phyloP scores from a whole-genome alignment of 2,329 filamentous ascomycete species.

The Lecanicillium sp. region DNA sequence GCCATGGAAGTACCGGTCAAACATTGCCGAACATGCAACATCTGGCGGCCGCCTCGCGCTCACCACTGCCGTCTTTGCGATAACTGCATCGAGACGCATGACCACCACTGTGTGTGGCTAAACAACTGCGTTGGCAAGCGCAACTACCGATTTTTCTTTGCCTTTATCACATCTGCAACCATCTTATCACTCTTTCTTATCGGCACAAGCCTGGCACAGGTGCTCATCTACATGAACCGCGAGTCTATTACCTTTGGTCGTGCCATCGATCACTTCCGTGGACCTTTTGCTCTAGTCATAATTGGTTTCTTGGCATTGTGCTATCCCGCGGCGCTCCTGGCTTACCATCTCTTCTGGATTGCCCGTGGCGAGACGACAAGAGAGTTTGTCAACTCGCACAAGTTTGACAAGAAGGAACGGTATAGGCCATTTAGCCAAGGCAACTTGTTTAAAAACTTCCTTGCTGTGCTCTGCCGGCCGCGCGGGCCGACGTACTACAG shows the following conservation, averaged over 20 bases:
- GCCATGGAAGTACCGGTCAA: constrained; percentile 98
- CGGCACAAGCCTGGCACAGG: constrained; percentile 69
- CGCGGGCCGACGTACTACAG: constrained; percentile 80
- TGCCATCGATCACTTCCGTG: constrained; percentile 62
- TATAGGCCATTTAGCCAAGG: constrained; percentile 85
- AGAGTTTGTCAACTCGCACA: constrained; percentile 93
- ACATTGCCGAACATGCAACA: constrained; percentile 95
- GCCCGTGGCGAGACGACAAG: constrained; percentile 87
- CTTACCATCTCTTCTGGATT: constrained; percentile 88
- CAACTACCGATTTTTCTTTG: constrained; percentile 97
- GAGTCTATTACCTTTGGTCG: constrained; percentile 58
- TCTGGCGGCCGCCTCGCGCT: constrained; percentile 91
- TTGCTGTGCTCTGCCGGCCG: constrained; percentile 73
- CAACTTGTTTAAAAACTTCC: constrained; percentile 67
- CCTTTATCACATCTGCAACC: constrained; percentile 75
- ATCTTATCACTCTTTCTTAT: constrained; percentile 69
- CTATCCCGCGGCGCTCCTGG: constrained; percentile 77
- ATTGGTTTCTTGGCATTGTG: constrained; percentile 66
- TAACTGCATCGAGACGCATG: constrained; percentile 93
- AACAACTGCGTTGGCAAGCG: constrained; percentile 96
- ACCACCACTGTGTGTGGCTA: constrained; percentile 98
- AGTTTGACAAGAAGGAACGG: constrained; percentile 85
- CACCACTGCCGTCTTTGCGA: constrained; percentile 97
- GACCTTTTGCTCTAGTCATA: constrained; percentile 82
- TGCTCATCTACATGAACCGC: constrained; percentile 61